Conservation (phyloP, 2,329 filamentous ascomycete species). For the Zasmidium angulare region DNA sequence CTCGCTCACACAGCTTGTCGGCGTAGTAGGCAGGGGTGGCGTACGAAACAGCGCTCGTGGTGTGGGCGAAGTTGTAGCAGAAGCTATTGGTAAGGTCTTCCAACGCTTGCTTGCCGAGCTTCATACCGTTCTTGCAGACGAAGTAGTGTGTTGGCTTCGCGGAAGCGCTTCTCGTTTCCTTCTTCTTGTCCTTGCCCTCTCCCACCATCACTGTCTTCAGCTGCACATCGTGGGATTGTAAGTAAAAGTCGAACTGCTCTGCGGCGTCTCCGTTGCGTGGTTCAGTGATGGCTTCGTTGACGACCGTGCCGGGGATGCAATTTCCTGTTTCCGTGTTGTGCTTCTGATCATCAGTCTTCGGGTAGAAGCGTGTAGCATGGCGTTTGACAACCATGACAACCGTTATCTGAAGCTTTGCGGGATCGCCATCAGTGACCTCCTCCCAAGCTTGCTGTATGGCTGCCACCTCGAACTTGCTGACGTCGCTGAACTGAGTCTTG, state of each 20-base stretch:
- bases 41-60: slow-evolving; percentile 35
- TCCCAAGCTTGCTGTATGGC: slow-evolving; percentile 26
- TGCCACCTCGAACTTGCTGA: slow-evolving; percentile 33
- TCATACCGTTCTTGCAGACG: slow-evolving; percentile 16
- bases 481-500: slow-evolving; percentile 37
- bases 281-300: slow-evolving; percentile 17
- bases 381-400: slow-evolving; percentile 41
- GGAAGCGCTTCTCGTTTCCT: slow-evolving; percentile 7
- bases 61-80: slow-evolving; percentile 34
- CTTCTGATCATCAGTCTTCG: slow-evolving; percentile 53
- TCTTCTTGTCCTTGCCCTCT: neutral
- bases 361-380: slow-evolving; percentile 44
- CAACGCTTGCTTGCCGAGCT: slow-evolving; percentile 14
- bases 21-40: slow-evolving; percentile 38
- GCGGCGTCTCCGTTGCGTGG: neutral
- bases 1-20: slow-evolving; percentile 40
- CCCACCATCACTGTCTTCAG: too few species aligned
- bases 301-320: slow-evolving; percentile 14
- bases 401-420: slow-evolving; percentile 22
- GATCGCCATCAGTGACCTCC: neutral
- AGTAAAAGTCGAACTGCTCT: slow-evolving; percentile 19
- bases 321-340: slow-evolving; percentile 48
- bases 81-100: slow-evolving; percentile 29
- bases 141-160: slow-evolving; percentile 14
- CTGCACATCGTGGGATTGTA: slow-evolving; percentile 18